A percentile compares a stretch with the other conserved stretches of the same genome.
phyloP scores from a whole-genome alignment of 768 basidiomycete species.

The Pleurotus ostreatus region DNA sequence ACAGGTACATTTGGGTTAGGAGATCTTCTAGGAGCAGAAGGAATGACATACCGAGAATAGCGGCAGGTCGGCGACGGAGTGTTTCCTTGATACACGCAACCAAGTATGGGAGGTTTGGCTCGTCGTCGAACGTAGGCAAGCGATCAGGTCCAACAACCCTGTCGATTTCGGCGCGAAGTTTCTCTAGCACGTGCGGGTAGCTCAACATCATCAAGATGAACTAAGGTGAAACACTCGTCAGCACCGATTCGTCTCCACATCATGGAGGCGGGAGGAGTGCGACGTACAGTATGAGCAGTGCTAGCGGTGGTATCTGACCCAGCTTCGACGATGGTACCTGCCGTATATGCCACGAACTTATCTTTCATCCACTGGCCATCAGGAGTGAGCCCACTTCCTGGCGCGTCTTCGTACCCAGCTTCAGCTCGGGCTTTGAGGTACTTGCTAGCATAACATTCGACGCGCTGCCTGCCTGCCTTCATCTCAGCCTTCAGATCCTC shows the following conservation, averaged over 20 bases:
- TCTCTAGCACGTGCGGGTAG: slow-evolving; percentile 40
- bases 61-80: slow-evolving; percentile 44
- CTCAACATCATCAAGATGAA: slow-evolving; percentile 8
- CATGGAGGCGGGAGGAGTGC: too few relatives aligned
- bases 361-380: neutral
- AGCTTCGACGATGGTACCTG: neutral
- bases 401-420: neutral
- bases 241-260: too few relatives aligned
- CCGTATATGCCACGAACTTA: neutral
- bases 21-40: neutral
- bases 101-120: slow-evolving; percentile 44
- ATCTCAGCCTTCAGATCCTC: neutral
- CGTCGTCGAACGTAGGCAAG: slow-evolving; percentile 36
- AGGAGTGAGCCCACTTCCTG: neutral
- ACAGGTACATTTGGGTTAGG: slow-evolving; percentile 6
- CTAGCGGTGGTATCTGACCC: neutral
- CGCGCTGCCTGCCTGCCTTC: neutral
- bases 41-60: slow-evolving; percentile 31
- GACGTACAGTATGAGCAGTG: neutral
- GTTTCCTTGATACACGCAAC: slow-evolving; percentile 42
- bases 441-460: neutral
- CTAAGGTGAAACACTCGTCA: neutral
- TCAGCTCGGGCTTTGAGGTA: neutral
- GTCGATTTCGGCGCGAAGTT: slow-evolving; percentile 51
- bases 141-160: slow-evolving; percentile 33